phyloP scores from a whole-genome alignment of 441 rosid genomes.

The Aquilaria agallochum region DNA sequence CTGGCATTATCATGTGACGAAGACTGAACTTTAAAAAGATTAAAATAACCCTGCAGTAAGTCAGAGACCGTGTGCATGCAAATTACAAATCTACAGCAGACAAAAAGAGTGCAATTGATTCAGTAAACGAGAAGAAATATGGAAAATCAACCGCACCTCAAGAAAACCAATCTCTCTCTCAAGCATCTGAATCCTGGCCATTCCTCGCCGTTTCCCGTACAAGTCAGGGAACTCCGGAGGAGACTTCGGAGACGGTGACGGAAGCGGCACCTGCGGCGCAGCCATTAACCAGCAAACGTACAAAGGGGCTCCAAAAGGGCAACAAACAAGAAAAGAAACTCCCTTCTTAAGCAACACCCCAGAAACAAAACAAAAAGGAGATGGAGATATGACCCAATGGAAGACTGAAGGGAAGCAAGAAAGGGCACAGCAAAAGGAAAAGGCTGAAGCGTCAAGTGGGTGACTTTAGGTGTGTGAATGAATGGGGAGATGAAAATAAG shows the following conservation, averaged over 20 bases:
- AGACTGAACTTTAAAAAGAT: too few species aligned
- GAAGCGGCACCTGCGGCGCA: constrained; percentile 27
- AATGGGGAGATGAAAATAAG: constrained; percentile 15
- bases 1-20: too few species aligned
- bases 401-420: constrained; percentile 5
- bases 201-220: constrained; percentile 44
- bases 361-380: not conserved
- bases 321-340: not conserved
- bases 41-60: too few species aligned
- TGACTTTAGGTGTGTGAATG: constrained; percentile 26
- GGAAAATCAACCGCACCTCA: constrained; percentile 25
- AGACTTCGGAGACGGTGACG: constrained; percentile 59
- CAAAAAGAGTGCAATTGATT: too few species aligned
- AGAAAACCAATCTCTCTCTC: constrained; percentile 53
- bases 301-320: constrained; percentile 1
- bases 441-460: constrained; percentile 25
- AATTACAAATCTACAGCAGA: too few species aligned
- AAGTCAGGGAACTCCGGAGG: constrained; percentile 68
- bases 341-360: not conserved
- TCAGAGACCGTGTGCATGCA: too few species aligned
- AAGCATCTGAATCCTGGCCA: constrained; percentile 40
- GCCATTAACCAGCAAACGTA: constrained; percentile 16
- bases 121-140: too few species aligned
- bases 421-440: constrained; percentile 20
- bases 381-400: not conserved